A percentile compares a stretch with the other conserved stretches of the same genome.
Evolutionary conservation across 306 rosid species (phyloP).

Genomic region (Castanea crenata): DNA sequence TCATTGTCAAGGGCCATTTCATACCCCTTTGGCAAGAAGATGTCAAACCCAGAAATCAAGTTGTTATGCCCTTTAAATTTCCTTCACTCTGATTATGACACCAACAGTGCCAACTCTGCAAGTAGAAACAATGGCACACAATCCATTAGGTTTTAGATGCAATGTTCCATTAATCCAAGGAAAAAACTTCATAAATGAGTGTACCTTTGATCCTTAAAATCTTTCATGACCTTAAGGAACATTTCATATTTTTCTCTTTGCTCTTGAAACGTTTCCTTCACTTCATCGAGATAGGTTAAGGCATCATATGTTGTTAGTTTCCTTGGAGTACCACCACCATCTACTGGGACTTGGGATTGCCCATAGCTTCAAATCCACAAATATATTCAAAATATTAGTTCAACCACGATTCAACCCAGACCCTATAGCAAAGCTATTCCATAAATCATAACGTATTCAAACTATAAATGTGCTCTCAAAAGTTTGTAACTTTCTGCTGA

Average conservation of each 20-base stretch:
- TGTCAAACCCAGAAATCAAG: constrained; percentile 91
- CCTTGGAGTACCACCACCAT: constrained; percentile 51
- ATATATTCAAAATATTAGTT: neutral
- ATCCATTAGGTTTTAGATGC: constrained; percentile 15
- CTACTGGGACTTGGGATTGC: constrained; percentile 57
- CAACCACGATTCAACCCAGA: neutral
- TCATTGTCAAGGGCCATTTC: constrained; percentile 89
- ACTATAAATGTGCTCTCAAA: constrained; percentile 2
- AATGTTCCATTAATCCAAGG: constrained; percentile 10
- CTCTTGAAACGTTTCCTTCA: constrained; percentile 80
- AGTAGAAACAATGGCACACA: constrained; percentile 19
- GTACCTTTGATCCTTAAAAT: constrained; percentile 95
- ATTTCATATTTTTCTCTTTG: constrained; percentile 74
- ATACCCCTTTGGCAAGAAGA: constrained; percentile 92
- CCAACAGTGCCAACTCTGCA: constrained; percentile 88
- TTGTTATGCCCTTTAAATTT: constrained; percentile 86
- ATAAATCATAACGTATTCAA: neutral
- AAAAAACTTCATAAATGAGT: constrained; percentile 5
- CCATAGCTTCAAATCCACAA: constrained; percentile 52
- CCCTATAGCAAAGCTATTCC: constrained; percentile 16
- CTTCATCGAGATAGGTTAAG: constrained; percentile 74
- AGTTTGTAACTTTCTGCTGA: neutral
- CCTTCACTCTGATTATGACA: constrained; percentile 92
- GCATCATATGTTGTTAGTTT: constrained; percentile 78
- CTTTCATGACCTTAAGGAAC: constrained; percentile 94